Conservation (phyloP, 176 grass and related monocot species). For the Puya raimondii region DNA sequence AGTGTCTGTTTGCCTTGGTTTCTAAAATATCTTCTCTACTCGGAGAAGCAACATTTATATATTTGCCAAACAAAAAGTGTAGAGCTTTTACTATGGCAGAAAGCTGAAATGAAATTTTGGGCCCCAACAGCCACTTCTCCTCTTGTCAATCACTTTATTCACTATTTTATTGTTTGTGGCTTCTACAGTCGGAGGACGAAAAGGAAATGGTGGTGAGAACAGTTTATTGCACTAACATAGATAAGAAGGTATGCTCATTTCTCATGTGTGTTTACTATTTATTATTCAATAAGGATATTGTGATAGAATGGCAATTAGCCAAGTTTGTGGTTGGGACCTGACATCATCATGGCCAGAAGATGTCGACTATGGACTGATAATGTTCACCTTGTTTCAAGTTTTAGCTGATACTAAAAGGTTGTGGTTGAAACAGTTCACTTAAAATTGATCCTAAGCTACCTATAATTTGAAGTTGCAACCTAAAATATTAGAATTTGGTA, state of each 20-base stretch:
- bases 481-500: no score
- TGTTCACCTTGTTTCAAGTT: no score
- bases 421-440: no score
- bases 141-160: background rate
- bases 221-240: conserved; percentile 97
- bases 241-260: conserved; percentile 62
- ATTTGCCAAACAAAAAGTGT: background rate
- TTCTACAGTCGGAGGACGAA: conserved; percentile 58
- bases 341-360: background rate
- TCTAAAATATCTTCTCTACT: background rate
- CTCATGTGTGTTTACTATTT: conserved; percentile 2
- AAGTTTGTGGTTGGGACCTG: background rate
- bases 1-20: background rate
- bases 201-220: conserved; percentile 89
- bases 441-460: no score
- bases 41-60: background rate
- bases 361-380: background rate
- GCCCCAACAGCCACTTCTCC: background rate
- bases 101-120: no score
- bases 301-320: background rate
- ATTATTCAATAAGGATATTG: background rate
- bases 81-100: background rate
- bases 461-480: no score
- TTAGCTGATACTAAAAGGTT: no score
- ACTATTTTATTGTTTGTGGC: conserved; percentile 9